Evolutionary conservation across 768 basidiomycete species (phyloP).

Genomic region (Xanthoconium stramineum): DNA sequence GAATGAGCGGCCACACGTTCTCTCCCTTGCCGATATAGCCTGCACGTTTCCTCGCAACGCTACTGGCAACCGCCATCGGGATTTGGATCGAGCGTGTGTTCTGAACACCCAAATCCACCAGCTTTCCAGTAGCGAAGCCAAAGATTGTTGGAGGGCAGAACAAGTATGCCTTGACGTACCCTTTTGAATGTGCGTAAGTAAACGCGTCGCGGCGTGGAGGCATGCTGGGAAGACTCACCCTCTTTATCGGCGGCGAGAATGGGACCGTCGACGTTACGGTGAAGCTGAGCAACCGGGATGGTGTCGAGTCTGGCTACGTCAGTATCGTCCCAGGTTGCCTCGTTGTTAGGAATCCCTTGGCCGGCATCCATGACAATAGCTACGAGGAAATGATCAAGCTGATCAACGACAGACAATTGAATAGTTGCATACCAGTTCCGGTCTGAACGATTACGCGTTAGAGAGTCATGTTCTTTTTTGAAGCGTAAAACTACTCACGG

Average conservation of each 20-base stretch:
- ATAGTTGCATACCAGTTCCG: conserved; percentile 40
- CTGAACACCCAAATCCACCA: conserved; percentile 43
- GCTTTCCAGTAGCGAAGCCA: conserved; percentile 45
- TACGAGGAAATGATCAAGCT: conserved; percentile 5
- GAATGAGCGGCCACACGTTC: conserved; percentile 62
- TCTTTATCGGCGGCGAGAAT: conserved; percentile 47
- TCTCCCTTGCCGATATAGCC: conserved; percentile 59
- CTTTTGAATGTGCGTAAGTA: conserved; percentile 5
- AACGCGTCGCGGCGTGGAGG: neutral
- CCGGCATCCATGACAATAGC: conserved; percentile 46
- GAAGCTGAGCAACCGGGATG: conserved; percentile 43
- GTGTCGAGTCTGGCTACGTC: conserved; percentile 45
- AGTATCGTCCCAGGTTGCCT: conserved; percentile 47
- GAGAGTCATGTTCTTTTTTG: neutral
- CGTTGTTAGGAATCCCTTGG: conserved; percentile 35
- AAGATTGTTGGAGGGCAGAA: conserved; percentile 59
- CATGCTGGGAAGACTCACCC: conserved; percentile 29
- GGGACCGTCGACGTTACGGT: conserved; percentile 48
- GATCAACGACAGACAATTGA: neutral
- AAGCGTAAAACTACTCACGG: conserved; percentile 37
- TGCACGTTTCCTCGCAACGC: conserved; percentile 48
- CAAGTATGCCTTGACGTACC: conserved; percentile 36
- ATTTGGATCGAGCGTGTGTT: conserved; percentile 57
- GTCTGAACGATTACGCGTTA: conserved; percentile 34
- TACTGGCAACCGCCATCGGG: conserved; percentile 43